A percentile compares a stretch with the other conserved stretches of the same genome.
Conservation (phyloP, 257 asterid species). For the Prunella vulgaris region DNA sequence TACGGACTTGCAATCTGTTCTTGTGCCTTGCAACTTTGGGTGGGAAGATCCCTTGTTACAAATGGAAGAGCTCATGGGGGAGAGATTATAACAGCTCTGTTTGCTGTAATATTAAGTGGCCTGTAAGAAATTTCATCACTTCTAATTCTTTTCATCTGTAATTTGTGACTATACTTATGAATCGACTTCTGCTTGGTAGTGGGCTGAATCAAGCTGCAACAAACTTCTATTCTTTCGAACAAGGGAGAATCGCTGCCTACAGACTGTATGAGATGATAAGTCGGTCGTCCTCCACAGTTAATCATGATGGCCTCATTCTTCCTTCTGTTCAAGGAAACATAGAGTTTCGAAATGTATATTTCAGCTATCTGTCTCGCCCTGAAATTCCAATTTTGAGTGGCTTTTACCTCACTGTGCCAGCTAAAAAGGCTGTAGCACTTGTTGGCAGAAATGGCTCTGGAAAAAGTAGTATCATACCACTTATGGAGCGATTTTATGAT, state of each 20-base stretch:
- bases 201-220: conserved; percentile 99
- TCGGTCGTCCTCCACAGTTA: conserved; percentile 75
- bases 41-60: conserved; percentile 81
- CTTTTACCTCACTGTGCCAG: conserved; percentile 94
- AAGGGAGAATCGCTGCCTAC: conserved; percentile 99
- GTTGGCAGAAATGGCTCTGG: conserved; percentile 99
- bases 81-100: conserved; percentile 80
- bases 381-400: conserved; percentile 99
- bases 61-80: conserved; percentile 90
- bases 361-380: conserved; percentile 97
- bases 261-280: conserved; percentile 96
- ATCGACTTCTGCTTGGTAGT: conserved; percentile 37
- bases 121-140: conserved; percentile 63
- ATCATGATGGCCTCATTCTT: conserved; percentile 82
- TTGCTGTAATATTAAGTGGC: conserved; percentile 98
- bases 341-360: conserved; percentile 97
- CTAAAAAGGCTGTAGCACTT: conserved; percentile 97
- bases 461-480: conserved; percentile 98
- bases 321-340: conserved; percentile 92
- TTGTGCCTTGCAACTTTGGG: conserved; percentile 99
- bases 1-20: conserved; percentile 99
- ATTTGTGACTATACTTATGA: not conserved
- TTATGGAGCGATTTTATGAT: conserved; percentile 98
- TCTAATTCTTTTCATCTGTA: conserved; percentile 19
- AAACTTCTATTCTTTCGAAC: conserved; percentile 95